Base-by-base conservation (phyloP, 176 grass and related monocot species). In the Triticum monococcum region DNA sequence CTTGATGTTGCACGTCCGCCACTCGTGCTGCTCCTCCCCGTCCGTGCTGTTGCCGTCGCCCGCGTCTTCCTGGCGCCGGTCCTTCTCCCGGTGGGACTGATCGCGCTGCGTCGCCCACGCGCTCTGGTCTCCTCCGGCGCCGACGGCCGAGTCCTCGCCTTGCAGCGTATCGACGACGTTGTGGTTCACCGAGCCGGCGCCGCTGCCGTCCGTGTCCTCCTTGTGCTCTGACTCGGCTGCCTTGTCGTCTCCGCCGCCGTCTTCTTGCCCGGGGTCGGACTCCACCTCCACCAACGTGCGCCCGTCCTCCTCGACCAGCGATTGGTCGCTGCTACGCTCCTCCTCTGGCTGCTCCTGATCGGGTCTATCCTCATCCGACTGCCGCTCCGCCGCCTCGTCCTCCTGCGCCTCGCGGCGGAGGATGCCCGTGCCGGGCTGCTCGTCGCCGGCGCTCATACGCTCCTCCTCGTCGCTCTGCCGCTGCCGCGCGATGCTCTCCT, bases 1-100 rank as follows among this genome's bases (percentile, higher is more conserved):
- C 20, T 88, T 92, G 2, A 91, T 89, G 88, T 93, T 93, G 76
- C 97, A 99, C 37, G 94, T 16, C 24, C 91, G 80, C 97, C 96
- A 95, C 60, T 85, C 83, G 26, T 57, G 84, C 77, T 88, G 24
- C 72, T 75, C 77, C 33, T 86, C 85, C 7, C 4, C 41, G 20
- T 25, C 60, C 28, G 9, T 18, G 18, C 0, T 56, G 77, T 9
- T 26, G 46, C 30, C 23, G 10, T 8, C 64, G 64, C 12, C 64
- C 25, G 8, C 89, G 37, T 83, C 59, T 23, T 87, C 95, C 5
- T 91, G 48, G 5, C 86, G 86, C 25, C 89, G 87, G 75, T 98
- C 89, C 38, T 95, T 98, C 81, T 98, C 91, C 2, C 84, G 90
- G 36, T 89, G 81, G 2, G 93, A 98, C 72, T 98, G 79, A 52